Percentiles rank a stretch among this genome's conserved stretches.
These are phyloP conservation scores for Termitomyces heimii DNA, from an alignment of 768 basidiomycete species.

Conservation along the genomic window DNA sequence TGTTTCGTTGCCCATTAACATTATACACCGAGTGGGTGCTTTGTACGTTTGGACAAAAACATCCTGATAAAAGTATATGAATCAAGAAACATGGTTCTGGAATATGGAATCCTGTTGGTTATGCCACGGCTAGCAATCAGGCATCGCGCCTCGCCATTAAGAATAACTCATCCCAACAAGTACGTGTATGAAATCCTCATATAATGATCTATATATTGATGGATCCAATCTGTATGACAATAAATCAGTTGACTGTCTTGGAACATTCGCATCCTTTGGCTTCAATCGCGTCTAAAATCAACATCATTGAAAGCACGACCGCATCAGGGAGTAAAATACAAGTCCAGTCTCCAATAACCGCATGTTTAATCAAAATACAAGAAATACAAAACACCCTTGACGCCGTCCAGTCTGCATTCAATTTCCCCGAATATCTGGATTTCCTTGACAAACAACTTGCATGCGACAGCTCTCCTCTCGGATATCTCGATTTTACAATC, in stretches of 20 bases:
- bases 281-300: not conserved
- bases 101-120: conserved; percentile 4
- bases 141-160: conserved; percentile 4
- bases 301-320: not conserved
- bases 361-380: not conserved
- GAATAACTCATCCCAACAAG: not conserved
- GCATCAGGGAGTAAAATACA: not conserved
- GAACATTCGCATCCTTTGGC: not conserved
- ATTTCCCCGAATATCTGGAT: conserved; percentile 2
- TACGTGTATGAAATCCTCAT: not conserved
- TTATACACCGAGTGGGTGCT: not conserved
- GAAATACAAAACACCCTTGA: not conserved
- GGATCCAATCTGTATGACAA: not conserved
- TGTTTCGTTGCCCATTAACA: not conserved
- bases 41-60: not conserved
- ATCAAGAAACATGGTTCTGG: not conserved
- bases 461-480: conserved; percentile 4
- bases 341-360: not conserved
- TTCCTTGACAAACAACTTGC: not conserved
- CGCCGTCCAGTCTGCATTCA: not conserved
- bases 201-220: not conserved
- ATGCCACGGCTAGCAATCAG: conserved; percentile 4
- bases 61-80: not conserved
- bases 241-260: not conserved
- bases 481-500: not conserved